Percentiles rank a stretch among this genome's conserved stretches.
Evolutionary conservation across 164 flowering plant species (phyloP).

Genomic region (Magnolia officinalis): DNA sequence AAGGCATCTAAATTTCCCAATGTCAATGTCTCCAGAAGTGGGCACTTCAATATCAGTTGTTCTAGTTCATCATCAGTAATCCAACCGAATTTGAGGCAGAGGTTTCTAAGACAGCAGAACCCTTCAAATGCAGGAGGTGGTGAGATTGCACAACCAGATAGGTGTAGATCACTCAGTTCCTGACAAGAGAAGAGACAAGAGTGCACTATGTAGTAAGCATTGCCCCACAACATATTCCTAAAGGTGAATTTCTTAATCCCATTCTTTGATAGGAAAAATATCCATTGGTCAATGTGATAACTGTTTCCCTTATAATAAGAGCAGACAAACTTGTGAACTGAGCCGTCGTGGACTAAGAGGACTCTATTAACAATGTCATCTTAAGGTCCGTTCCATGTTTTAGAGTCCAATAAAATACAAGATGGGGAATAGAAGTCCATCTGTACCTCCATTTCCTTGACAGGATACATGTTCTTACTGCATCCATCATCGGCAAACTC

Average conservation of each 20-base stretch:
- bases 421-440: neutral
- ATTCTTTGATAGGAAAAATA: neutral
- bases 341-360: neutral
- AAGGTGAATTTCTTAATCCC: neutral
- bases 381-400: neutral
- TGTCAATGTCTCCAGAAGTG: conserved; percentile 34
- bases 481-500: conserved; percentile 7
- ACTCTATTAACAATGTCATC: neutral
- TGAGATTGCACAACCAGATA: neutral
- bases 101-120: neutral
- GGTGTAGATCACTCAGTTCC: neutral
- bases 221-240: no score
- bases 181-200: conserved; percentile 6
- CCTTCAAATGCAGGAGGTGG: neutral
- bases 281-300: conserved; percentile 1
- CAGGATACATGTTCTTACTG: conserved; percentile 7
- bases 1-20: conserved; percentile 48
- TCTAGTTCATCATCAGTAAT: neutral
- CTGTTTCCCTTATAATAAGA: neutral
- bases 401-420: neutral
- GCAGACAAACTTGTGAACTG: neutral
- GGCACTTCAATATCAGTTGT: neutral
- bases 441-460: neutral
- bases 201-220: neutral
- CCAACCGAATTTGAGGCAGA: neutral